Evolutionary conservation across 2,329 filamentous ascomycete species (phyloP).

Genomic region (Cadophora sp.): DNA sequence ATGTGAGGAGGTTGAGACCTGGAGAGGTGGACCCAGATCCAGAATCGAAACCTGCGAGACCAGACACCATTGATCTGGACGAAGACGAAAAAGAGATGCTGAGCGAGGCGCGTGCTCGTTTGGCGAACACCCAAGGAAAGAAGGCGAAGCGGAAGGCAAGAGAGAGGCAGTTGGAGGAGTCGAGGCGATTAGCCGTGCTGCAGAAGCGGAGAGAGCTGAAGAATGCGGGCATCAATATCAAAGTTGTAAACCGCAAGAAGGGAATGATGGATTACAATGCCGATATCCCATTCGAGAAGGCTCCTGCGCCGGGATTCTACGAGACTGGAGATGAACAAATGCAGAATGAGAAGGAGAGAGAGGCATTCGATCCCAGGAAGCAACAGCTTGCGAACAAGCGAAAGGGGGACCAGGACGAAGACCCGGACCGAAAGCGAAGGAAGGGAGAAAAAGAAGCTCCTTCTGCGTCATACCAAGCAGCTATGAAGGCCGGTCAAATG

Average conservation of each 20-base stretch:
- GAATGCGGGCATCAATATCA: slow-evolving; percentile 97
- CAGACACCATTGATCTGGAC: slow-evolving; percentile 96
- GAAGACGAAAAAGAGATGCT: slow-evolving; percentile 99
- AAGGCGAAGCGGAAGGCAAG: slow-evolving; percentile 98
- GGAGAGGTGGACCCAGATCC: slow-evolving; percentile 98
- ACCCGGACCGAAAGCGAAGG: slow-evolving; percentile 78
- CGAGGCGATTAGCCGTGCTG: slow-evolving; percentile 83
- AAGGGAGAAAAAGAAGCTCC: slow-evolving; percentile 86
- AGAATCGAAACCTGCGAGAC: slow-evolving; percentile 92
- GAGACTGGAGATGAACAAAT: slow-evolving; percentile 85
- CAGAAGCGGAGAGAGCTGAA: slow-evolving; percentile 98
- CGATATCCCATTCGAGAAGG: slow-evolving; percentile 97
- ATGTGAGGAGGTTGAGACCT: slow-evolving; percentile 85
- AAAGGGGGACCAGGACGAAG: slow-evolving; percentile 89
- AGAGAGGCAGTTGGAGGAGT: slow-evolving; percentile 95
- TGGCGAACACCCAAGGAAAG: slow-evolving; percentile 98
- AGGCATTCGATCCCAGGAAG: slow-evolving; percentile 90
- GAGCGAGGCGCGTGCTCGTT: slow-evolving; percentile 92
- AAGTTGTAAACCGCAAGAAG: slow-evolving; percentile 87
- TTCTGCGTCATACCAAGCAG: slow-evolving; percentile 83
- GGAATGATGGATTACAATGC: slow-evolving; percentile 99
- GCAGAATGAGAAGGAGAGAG: slow-evolving; percentile 82
- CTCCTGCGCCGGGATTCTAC: slow-evolving; percentile 87
- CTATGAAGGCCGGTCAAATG: slow-evolving; percentile 90
- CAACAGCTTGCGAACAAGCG: slow-evolving; percentile 91